phyloP scores from a whole-genome alignment of 83 land plant species.

The Picea abies region DNA sequence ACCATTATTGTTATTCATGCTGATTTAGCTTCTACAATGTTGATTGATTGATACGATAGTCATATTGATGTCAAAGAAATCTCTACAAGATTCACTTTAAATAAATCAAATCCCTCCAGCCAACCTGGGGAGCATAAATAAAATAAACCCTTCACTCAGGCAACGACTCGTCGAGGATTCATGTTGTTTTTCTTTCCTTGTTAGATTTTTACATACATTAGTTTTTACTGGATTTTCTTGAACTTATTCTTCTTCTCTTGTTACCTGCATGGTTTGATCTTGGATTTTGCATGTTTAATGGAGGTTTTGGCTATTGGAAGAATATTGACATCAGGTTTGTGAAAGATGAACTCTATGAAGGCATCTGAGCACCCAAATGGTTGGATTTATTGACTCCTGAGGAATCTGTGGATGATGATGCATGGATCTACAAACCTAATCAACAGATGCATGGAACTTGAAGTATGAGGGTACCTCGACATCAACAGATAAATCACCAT shows the following conservation, averaged over 20 bases:
- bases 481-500: too few relatives aligned
- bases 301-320: constrained; percentile 65
- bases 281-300: constrained; percentile 25
- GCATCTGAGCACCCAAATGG: constrained; percentile 66
- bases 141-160: background rate
- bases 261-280: background rate
- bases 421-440: constrained; percentile 56
- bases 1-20: background rate
- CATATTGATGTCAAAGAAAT: background rate
- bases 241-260: background rate
- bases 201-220: background rate
- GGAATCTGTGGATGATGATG: constrained; percentile 43
- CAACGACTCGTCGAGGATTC: background rate
- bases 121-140: too few relatives aligned
- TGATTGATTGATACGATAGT: background rate
- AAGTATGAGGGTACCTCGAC: too few relatives aligned
- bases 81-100: background rate
- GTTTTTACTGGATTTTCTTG: background rate
- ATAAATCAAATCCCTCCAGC: background rate
- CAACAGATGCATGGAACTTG: too few relatives aligned
- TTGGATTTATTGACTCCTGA: constrained; percentile 43
- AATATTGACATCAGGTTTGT: constrained; percentile 39
- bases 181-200: background rate
- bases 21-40: background rate
- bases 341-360: constrained; percentile 47